A percentile compares a stretch with the other conserved stretches of the same genome.
Evolutionary conservation across 345 rosid species (phyloP).

Genomic region (Eucalyptus sp.): DNA sequence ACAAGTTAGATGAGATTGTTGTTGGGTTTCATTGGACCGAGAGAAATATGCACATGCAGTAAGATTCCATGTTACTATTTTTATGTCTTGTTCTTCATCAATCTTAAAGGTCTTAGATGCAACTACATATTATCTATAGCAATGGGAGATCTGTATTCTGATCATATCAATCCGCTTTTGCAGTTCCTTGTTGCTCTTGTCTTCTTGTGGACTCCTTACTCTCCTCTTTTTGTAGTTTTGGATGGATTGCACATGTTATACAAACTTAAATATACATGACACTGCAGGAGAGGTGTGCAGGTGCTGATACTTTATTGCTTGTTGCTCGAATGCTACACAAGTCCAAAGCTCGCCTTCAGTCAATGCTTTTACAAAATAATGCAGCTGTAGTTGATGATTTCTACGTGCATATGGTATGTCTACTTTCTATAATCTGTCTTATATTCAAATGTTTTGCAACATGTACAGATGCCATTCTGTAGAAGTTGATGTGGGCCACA

Average conservation of each 20-base stretch:
- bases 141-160: background rate
- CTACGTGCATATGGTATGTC: conserved; percentile 57
- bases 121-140: background rate
- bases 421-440: background rate
- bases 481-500: background rate
- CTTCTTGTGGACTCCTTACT: background rate
- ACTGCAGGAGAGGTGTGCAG: conserved; percentile 92
- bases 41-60: background rate
- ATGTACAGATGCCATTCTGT: background rate
- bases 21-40: background rate
- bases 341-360: conserved; percentile 88
- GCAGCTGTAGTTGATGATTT: conserved; percentile 83
- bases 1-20: background rate
- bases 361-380: conserved; percentile 79
- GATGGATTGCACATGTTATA: background rate
- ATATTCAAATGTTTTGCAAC: background rate
- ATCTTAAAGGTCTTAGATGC: background rate
- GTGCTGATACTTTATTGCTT: conserved; percentile 63
- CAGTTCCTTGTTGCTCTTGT: background rate
- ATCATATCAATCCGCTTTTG: background rate
- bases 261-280: conserved; percentile 3
- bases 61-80: background rate
- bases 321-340: conserved; percentile 80
- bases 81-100: background rate
- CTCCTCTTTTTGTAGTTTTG: background rate